Base-by-base conservation (phyloP, 306 rosid genomes). In the Trifolium fragiferum region DNA sequence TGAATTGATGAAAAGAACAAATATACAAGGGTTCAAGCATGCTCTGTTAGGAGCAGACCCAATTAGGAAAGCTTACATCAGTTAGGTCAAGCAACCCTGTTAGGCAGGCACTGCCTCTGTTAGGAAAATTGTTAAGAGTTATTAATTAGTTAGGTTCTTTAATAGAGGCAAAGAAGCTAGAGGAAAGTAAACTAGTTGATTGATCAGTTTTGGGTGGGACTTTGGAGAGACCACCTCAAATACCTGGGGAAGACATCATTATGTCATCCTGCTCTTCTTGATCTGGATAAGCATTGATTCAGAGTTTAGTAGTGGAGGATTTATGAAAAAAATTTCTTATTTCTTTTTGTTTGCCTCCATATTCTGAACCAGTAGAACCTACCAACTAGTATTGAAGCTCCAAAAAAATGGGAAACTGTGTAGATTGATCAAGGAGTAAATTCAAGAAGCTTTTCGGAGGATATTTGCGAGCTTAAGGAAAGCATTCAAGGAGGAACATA, bases 21-120 rank as follows among this genome's bases (percentile, higher is more conserved):
- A 64, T 15, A 64, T 30, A 10, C n/a, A 38, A 50, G 18, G 51
- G 64, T 66, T 65, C 51, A 30, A 78, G 51, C 61, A 66, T 14
- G 57, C 57, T 67, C 57, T 67, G 72, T 44, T 68, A 47, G 73
- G 73, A 44, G 58, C 41, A 67, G 72, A 27, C 21, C 57, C 57
- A 13, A 23, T 19, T 6, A 66, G 20, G 20, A 66, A 25, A 25
- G 38, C 65, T 43, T 43, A 43, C 72, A 67, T 44, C 14, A 66
- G 30, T 37, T 37, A 38, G 14, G 16, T 11, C 47, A 38, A 37
- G 30, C 16, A 64, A 64, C 57, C 57, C 57, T 44, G 57, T 44
- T 14, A 44, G 57, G 35, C 19, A 41, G 18, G 20, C 46, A 47
- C 18, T 0, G 11, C 2, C 11, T 41, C 20, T 40, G 19, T 20